phyloP scores from a whole-genome alignment of 75 land plant genomes.

The Cupressus sempervirens region DNA sequence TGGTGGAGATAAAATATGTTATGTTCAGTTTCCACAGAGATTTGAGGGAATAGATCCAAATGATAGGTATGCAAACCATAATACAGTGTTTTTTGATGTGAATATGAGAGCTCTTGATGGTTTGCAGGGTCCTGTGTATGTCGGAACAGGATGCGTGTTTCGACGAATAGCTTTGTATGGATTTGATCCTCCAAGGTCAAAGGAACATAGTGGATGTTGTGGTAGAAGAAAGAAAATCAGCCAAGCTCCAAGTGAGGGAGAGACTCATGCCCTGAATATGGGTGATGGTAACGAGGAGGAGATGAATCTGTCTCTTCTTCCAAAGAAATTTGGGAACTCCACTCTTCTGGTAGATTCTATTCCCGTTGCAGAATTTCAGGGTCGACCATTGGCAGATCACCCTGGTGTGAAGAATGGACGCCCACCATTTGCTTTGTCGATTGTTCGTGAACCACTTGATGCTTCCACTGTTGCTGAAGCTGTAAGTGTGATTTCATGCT shows the following conservation, averaged over 20 bases:
- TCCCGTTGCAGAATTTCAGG: conserved; percentile 68
- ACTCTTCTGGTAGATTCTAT: conserved; percentile 57
- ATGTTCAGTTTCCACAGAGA: conserved; percentile 89
- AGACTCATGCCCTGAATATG: conserved; percentile 38
- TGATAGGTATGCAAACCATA: conserved; percentile 85
- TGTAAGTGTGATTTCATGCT: conserved; percentile 67
- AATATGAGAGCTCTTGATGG: conserved; percentile 92
- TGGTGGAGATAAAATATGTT: conserved; percentile 72
- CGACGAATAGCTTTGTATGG: conserved; percentile 78
- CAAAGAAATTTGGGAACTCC: conserved; percentile 78
- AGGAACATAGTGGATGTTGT: conserved; percentile 44
- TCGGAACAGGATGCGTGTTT: conserved; percentile 88
- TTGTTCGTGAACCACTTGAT: conserved; percentile 61
- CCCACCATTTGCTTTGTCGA: conserved; percentile 63
- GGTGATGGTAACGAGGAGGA: conserved; percentile 28
- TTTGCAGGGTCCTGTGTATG: conserved; percentile 83
- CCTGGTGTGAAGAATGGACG: conserved; percentile 58
- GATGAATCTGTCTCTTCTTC: conserved; percentile 18
- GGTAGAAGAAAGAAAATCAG: conserved; percentile 34
- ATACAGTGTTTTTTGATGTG: conserved; percentile 83
- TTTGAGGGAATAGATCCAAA: conserved; percentile 90
- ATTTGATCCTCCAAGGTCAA: conserved; percentile 70
- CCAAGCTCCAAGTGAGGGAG: conserved; percentile 23
- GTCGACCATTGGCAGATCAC: conserved; percentile 69
- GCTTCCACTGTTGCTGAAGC: conserved; percentile 86